phyloP scores from a whole-genome alignment of 495 filamentous ascomycete species.

The Annulohypoxylon bovei region DNA sequence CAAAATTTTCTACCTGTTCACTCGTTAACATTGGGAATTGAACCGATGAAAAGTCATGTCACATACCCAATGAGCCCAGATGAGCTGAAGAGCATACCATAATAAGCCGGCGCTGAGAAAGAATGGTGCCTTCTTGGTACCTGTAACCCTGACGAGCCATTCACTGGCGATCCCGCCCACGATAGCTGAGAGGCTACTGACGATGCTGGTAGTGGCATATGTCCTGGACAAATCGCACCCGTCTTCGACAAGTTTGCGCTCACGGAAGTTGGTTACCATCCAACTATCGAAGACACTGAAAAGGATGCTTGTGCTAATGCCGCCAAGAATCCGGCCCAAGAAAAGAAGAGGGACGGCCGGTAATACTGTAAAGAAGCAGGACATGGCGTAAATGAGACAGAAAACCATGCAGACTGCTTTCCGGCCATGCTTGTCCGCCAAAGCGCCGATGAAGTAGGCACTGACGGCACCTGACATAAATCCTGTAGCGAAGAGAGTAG shows the following conservation, averaged over 20 bases:
- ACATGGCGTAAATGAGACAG: constrained; percentile 60
- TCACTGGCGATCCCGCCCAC: constrained; percentile 55
- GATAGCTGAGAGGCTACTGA: constrained; percentile 64
- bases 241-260: constrained; percentile 42
- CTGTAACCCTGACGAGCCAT: constrained; percentile 50
- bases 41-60: neutral
- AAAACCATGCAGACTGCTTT: constrained; percentile 59
- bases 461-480: constrained; percentile 61
- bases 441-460: constrained; percentile 57
- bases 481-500: constrained; percentile 61
- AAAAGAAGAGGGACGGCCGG: constrained; percentile 54
- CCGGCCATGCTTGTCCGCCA: constrained; percentile 63
- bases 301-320: constrained; percentile 62
- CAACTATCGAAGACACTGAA: constrained; percentile 67
- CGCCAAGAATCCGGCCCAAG: constrained; percentile 61
- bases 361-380: constrained; percentile 59
- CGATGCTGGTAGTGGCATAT: constrained; percentile 61
- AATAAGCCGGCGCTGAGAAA: constrained; percentile 53
- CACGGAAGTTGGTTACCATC: constrained; percentile 65
- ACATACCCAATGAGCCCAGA: constrained; percentile 61
- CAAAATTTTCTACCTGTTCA: constrained; percentile 59
- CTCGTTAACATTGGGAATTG: constrained; percentile 7
- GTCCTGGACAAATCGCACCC: constrained; percentile 54
- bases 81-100: constrained; percentile 51
- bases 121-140: constrained; percentile 63